A percentile compares a stretch with the other conserved stretches of the same genome.
Evolutionary conservation across 1,284 basidiomycete genomes (phyloP).

Genomic region (Wallemia mellicola): DNA sequence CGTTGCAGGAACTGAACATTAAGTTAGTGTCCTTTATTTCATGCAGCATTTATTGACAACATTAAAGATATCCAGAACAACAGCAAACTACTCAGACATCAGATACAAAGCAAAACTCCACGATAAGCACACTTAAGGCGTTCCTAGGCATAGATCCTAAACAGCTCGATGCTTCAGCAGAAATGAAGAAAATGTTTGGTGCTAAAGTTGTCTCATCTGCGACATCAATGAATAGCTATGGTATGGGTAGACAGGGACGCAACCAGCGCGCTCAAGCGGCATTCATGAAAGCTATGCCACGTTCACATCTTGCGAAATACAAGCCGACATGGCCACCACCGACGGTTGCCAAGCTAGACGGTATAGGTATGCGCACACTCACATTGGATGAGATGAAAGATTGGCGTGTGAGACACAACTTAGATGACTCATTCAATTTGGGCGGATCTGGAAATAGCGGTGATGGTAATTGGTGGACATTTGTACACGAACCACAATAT

Average conservation of each 20-base stretch:
- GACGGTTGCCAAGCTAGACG: conserved; percentile 22
- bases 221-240: conserved; percentile 9
- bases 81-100: neutral
- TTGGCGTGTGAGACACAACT: neutral
- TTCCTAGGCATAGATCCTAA: conserved; percentile 43
- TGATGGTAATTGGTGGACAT: conserved; percentile 9
- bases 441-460: no score
- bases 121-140: conserved; percentile 12
- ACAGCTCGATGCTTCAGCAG: conserved; percentile 54
- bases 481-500: conserved; percentile 8
- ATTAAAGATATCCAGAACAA: neutral
- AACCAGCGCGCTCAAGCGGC: neutral
- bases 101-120: neutral
- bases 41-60: no score
- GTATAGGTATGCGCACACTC: neutral
- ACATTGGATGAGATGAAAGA: neutral
- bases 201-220: conserved; percentile 42
- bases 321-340: conserved; percentile 30
- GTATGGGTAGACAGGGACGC: neutral
- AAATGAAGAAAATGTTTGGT: conserved; percentile 73
- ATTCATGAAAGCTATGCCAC: conserved; percentile 5
- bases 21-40: no score
- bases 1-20: neutral
- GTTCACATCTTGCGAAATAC: conserved; percentile 18
- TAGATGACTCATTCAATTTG: conserved; percentile 6